Evolutionary conservation across 164 flowering plant species (phyloP).

Genomic region (Cinnamomum micranthum): DNA sequence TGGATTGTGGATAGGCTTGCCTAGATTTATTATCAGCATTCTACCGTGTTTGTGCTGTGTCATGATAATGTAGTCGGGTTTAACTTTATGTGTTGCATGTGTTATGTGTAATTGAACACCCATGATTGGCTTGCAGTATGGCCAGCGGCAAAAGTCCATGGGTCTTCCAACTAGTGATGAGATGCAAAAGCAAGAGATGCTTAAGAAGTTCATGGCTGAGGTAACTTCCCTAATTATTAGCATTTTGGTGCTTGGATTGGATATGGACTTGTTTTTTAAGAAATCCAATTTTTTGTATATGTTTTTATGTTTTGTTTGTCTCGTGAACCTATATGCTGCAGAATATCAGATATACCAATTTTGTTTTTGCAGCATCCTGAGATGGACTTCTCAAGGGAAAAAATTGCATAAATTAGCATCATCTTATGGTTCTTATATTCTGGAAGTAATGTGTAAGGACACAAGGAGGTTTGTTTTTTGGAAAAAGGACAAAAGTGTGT

Average conservation of each 20-base stretch:
- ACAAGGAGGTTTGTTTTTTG: no score
- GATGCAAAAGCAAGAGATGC: slow-evolving; percentile 73
- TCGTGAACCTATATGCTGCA: background rate
- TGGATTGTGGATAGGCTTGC: no score
- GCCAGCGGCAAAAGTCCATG: slow-evolving; percentile 90
- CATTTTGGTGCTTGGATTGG: background rate
- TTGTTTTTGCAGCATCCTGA: slow-evolving; percentile 74
- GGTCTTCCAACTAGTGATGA: slow-evolving; percentile 95
- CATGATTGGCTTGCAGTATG: slow-evolving; percentile 51
- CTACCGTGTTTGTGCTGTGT: no score
- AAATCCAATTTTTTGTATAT: background rate
- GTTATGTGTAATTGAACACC: background rate
- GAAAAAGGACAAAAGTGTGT: no score
- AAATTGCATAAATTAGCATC: no score
- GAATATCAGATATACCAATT: background rate
- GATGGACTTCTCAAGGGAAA: slow-evolving; percentile 93
- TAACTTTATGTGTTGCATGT: no score
- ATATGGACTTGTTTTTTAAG: no score
- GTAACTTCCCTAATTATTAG: slow-evolving; percentile 25
- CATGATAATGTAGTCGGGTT: no score
- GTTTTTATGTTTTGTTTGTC: background rate
- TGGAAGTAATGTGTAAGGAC: no score
- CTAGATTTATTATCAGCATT: no score
- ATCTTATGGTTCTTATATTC: no score
- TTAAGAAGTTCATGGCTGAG: slow-evolving; percentile 93